These are phyloP conservation scores for Trypanosoma congolense DNA, from an alignment of 208 protist genomes.

Conservation along the genomic window DNA sequence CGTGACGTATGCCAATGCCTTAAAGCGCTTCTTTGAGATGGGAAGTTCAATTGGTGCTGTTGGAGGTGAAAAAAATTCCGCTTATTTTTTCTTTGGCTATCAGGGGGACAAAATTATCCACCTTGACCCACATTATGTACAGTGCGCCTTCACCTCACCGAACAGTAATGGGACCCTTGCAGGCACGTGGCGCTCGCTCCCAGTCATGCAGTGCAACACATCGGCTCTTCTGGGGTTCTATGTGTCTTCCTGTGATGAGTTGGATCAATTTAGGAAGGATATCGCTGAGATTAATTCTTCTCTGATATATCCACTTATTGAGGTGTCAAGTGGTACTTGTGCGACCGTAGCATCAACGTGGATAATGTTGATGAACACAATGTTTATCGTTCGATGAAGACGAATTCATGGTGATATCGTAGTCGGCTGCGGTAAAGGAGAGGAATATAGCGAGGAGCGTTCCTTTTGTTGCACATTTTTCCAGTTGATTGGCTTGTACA, in stretches of 20 bases:
- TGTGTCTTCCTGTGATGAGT: slow-evolving; percentile 32
- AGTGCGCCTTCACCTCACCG: slow-evolving; percentile 45
- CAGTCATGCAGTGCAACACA: slow-evolving; percentile 21
- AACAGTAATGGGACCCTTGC: slow-evolving; percentile 20
- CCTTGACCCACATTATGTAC: slow-evolving; percentile 72
- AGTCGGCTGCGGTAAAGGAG: too few relatives aligned
- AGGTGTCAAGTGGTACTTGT: not conserved
- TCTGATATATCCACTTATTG: slow-evolving; percentile 54
- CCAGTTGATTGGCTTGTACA: too few relatives aligned
- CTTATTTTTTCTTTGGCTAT: slow-evolving; percentile 58
- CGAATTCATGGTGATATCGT: too few relatives aligned
- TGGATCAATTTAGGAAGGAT: slow-evolving; percentile 34
- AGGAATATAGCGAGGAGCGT: too few relatives aligned
- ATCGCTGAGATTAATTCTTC: slow-evolving; percentile 28
- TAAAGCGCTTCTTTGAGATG: slow-evolving; percentile 48
- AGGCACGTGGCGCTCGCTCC: slow-evolving; percentile 1
- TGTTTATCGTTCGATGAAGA: not conserved
- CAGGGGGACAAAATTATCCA: slow-evolving; percentile 51
- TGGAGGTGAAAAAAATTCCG: slow-evolving; percentile 35
- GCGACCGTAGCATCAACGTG: not conserved
- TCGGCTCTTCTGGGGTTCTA: slow-evolving; percentile 70
- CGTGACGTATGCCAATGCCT: slow-evolving; percentile 31
- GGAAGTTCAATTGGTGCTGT: slow-evolving; percentile 49
- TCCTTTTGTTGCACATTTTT: too few relatives aligned
- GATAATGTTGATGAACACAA: not conserved